A percentile compares a stretch with the other conserved stretches of the same genome.
Conservation (phyloP, 1,284 basidiomycete species). For the Earliella scabrosa region DNA sequence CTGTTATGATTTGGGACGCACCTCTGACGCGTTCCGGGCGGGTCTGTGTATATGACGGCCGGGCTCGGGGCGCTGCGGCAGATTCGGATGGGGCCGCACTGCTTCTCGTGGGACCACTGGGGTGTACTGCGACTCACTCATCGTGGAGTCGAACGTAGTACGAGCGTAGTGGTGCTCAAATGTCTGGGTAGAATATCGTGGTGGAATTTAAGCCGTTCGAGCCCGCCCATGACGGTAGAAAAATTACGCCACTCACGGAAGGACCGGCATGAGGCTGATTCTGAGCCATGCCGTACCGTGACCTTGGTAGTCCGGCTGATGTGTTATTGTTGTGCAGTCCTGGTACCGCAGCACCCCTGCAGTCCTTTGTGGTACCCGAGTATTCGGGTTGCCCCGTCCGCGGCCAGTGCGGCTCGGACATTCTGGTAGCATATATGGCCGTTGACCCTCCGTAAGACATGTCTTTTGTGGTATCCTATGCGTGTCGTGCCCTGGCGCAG, state of each 20-base stretch:
- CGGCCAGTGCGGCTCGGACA: constrained; percentile 3
- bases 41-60: neutral
- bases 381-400: constrained; percentile 5
- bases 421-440: neutral
- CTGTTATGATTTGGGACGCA: neutral
- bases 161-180: neutral
- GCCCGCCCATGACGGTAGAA: neutral
- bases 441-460: constrained; percentile 5
- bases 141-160: no score
- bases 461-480: neutral
- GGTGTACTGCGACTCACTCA: neutral
- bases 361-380: constrained; percentile 15
- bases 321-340: constrained; percentile 9
- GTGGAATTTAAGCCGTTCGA: neutral
- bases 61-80: neutral
- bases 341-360: constrained; percentile 14
- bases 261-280: neutral
- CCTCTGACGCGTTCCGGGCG: neutral
- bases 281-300: constrained; percentile 3
- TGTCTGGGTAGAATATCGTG: neutral
- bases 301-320: neutral
- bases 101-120: neutral
- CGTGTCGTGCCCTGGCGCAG: neutral
- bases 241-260: constrained; percentile 16
- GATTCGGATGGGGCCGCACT: neutral